Evolutionary conservation across 2,329 filamentous ascomycete genomes (phyloP), one percentile per base, ranked within the genome.

Genomic region (Domatiomyces catenatus): DNA sequence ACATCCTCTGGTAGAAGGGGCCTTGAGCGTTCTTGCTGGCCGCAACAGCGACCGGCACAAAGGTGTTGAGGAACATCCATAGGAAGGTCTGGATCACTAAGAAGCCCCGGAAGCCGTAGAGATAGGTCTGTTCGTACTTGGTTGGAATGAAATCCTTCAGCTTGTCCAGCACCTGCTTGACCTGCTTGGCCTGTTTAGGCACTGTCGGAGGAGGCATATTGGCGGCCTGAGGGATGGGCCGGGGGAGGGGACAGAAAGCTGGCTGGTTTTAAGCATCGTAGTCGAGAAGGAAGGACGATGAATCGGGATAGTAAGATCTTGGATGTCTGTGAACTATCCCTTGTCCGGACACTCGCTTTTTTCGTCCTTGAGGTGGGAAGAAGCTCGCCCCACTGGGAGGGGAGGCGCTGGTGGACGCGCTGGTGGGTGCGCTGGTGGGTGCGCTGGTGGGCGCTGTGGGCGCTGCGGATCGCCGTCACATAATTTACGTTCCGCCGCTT

Each of bases 51-150:
- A 70, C 68, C 12, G 71, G 71, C 17, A 69, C 63, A 55, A 73
- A 73, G 1, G 64, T 66, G 44, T 66, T 61, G 44, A 74, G 67
- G 57, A 71, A 74, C 43, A 67, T 60, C 60, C 69, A 72, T 43
- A 72, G 53, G 47, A 73, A 70, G 8, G 66, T 65, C 52, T 69
- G 60, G 10, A 73, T 55, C 5, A 66, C 66, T 17, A 73, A 56
- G n/a, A 71, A 54, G 28, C 70, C 70, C 32, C 69, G 66, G 22
- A 73, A 58, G n/a, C 69, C 71, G 28, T 68, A 57, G 17, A 73
- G 63, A 49, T 71, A 66, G 50, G 50, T 46, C 26, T 59, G 53
- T 6, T 39, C 32, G 10, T 39, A 39, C 10, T 10, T 15, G 10
- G 32, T 39, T 39, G 32, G 32, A 15, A 39, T 15, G 10, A 5